These are phyloP conservation scores for Pulveroboletus sp. DNA, from an alignment of 768 basidiomycete species.

Conservation along the genomic window DNA sequence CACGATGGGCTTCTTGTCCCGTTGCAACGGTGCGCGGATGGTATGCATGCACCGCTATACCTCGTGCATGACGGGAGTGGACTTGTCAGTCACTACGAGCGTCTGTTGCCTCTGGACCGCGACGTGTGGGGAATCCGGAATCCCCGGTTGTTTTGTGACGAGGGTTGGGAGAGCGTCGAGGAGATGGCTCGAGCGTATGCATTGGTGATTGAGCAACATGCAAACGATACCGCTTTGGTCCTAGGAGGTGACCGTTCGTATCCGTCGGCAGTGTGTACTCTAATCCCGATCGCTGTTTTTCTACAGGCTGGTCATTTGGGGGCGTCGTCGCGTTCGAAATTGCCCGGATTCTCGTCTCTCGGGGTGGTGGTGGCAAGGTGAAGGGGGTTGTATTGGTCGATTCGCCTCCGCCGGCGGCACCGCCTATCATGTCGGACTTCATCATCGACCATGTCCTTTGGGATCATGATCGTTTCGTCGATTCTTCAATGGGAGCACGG, in stretches of 20 bases:
- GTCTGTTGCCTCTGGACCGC: conserved; percentile 43
- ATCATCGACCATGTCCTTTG: conserved; percentile 47
- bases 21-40: conserved; percentile 33
- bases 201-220: conserved; percentile 32
- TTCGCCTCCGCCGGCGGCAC: conserved; percentile 53
- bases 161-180: conserved; percentile 44
- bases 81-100: conserved; percentile 46
- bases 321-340: conserved; percentile 68
- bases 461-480: conserved; percentile 25
- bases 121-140: conserved; percentile 50
- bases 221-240: conserved; percentile 36
- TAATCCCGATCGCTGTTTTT: neutral
- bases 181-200: conserved; percentile 55
- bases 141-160: conserved; percentile 42
- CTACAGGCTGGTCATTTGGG: conserved; percentile 73
- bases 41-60: conserved; percentile 42
- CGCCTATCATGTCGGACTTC: conserved; percentile 46
- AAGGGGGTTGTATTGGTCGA: conserved; percentile 64
- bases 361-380: conserved; percentile 34
- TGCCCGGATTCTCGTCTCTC: conserved; percentile 41
- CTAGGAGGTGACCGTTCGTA: conserved; percentile 46
- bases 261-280: neutral
- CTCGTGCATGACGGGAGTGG: conserved; percentile 76
- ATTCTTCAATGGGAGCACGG: conserved; percentile 32
- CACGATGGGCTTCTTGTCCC: conserved; percentile 26